Conservation (phyloP, 2,329 filamentous ascomycete species). For the Fusarium hostae region DNA sequence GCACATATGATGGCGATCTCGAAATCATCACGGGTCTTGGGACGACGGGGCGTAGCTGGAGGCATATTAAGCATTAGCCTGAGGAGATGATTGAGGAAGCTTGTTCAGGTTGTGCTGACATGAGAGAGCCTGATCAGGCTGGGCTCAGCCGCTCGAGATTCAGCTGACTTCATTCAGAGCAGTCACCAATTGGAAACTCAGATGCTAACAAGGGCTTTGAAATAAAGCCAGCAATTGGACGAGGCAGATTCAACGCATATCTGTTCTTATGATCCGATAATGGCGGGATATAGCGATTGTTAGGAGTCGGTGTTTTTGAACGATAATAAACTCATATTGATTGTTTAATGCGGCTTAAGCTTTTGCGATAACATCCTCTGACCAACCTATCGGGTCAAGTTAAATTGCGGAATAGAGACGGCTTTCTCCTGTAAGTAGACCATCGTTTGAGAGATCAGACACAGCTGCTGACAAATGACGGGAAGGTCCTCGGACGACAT, state of each 20-base stretch:
- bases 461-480: background rate
- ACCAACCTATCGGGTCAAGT: fast-evolving
- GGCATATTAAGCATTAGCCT: background rate
- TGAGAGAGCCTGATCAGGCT: background rate
- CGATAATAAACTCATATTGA: background rate
- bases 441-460: background rate
- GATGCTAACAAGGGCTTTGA: background rate
- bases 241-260: background rate
- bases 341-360: background rate
- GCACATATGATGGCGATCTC: conserved; percentile 17
- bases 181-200: background rate
- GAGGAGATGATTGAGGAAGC: background rate
- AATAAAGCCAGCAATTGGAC: background rate
- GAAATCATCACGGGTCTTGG: background rate
- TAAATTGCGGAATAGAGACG: no score
- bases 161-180: background rate
- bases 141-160: background rate
- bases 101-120: background rate
- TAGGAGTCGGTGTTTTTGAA: background rate
- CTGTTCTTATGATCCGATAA: background rate
- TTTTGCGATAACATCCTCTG: background rate
- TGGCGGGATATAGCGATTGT: background rate
- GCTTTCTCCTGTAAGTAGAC: background rate
- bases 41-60: background rate
- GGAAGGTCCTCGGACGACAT: background rate